Conservation (phyloP, 2,329 filamentous ascomycete genomes). For the Stenocarpella maydis region DNA sequence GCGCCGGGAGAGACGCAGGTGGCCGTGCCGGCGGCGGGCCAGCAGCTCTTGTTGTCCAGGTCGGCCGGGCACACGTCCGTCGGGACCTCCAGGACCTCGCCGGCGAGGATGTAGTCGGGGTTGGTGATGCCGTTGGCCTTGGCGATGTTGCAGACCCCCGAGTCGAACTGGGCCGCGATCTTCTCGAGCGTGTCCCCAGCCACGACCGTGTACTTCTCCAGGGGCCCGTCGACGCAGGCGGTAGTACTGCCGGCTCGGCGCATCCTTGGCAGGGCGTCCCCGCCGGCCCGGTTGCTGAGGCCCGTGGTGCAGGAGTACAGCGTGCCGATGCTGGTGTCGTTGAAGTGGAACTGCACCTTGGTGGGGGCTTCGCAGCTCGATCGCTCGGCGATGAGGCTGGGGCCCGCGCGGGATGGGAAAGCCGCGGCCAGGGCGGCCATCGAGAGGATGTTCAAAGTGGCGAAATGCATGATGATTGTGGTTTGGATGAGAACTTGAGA, state of each 20-base stretch:
- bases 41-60: constrained; percentile 20
- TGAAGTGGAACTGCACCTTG: constrained; percentile 14
- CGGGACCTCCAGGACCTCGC: not conserved
- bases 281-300: constrained; percentile 13
- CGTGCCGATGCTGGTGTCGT: constrained; percentile 17
- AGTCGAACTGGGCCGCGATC: constrained; percentile 17
- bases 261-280: not conserved
- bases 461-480: constrained; percentile 9
- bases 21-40: not conserved
- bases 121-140: not conserved
- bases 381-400: not conserved
- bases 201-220: constrained; percentile 8
- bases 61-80: constrained; percentile 14
- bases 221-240: constrained; percentile 7
- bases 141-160: constrained; percentile 27
- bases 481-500: not conserved
- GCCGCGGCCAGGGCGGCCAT: constrained; percentile 14
- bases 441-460: not conserved
- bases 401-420: not conserved
- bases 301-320: not conserved
- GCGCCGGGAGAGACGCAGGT: constrained; percentile 3
- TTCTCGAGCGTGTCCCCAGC: constrained; percentile 22
- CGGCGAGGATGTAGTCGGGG: constrained; percentile 15
- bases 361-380: not conserved
- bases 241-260: not conserved